Conservation (phyloP, 768 basidiomycete genomes). For the Rhizopogon vinicolor region DNA sequence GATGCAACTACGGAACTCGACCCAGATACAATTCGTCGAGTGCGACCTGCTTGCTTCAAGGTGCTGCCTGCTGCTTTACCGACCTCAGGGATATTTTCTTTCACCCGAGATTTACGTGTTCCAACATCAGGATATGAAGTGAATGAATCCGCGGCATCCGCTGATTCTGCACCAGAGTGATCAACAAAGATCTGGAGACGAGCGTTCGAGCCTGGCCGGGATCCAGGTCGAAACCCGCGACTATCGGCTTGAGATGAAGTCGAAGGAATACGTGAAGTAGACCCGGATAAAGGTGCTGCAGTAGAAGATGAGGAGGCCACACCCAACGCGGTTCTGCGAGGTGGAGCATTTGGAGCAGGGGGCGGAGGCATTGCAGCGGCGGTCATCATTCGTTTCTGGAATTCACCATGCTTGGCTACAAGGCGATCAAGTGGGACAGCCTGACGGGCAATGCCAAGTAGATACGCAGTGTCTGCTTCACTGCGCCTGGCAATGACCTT, state of each 20-base stretch:
- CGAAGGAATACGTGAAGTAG: conserved; percentile 11
- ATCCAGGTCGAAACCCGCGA: conserved; percentile 24
- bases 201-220: conserved; percentile 43
- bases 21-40: conserved; percentile 46
- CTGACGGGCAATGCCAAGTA: conserved; percentile 82
- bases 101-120: conserved; percentile 71
- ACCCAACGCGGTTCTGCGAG: conserved; percentile 42
- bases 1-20: conserved; percentile 32
- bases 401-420: conserved; percentile 73
- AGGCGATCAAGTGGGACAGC: conserved; percentile 81
- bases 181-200: conserved; percentile 74
- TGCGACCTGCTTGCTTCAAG: conserved; percentile 55
- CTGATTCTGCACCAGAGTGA: conserved; percentile 48
- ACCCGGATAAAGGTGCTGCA: conserved; percentile 20
- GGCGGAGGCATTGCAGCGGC: conserved; percentile 33
- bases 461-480: conserved; percentile 86
- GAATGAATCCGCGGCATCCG: conserved; percentile 34
- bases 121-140: conserved; percentile 70
- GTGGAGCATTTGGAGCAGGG: conserved; percentile 29
- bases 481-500: conserved; percentile 50
- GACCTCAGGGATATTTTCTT: conserved; percentile 72
- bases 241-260: conserved; percentile 22
- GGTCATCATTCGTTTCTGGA: conserved; percentile 89
- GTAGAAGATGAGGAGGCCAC: conserved; percentile 35
- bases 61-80: conserved; percentile 66